These are phyloP conservation scores for Amauroascus verrucosus DNA, from an alignment of 2,329 filamentous ascomycete genomes.

Conservation along the genomic window DNA sequence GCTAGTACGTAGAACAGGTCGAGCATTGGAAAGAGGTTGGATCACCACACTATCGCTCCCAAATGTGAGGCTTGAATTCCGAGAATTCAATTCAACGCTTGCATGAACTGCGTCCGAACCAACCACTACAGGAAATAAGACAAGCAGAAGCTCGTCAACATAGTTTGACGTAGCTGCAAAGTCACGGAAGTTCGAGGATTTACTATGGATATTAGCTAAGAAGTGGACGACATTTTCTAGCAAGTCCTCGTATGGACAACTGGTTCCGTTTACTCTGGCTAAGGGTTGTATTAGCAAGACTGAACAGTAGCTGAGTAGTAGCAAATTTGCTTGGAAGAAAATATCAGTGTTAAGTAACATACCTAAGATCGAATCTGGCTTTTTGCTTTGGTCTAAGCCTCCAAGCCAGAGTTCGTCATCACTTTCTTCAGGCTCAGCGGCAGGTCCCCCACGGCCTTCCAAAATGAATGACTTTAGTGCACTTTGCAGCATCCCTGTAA, in stretches of 20 bases:
- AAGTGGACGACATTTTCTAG: slow-evolving; percentile 71
- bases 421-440: slow-evolving; percentile 20
- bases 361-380: neutral
- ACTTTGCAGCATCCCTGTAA: slow-evolving; percentile 77
- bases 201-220: slow-evolving; percentile 64
- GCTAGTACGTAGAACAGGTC: slow-evolving; percentile 63
- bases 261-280: neutral
- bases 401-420: slow-evolving; percentile 11
- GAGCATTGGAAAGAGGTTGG: slow-evolving; percentile 56
- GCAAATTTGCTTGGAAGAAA: neutral
- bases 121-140: slow-evolving; percentile 79
- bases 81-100: slow-evolving; percentile 76
- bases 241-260: slow-evolving; percentile 52
- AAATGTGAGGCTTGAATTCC: slow-evolving; percentile 70
- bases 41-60: slow-evolving; percentile 79
- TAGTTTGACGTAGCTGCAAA: slow-evolving; percentile 74
- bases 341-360: neutral
- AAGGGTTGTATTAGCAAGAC: neutral
- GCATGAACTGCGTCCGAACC: slow-evolving; percentile 74
- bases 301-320: neutral
- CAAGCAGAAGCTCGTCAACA: slow-evolving; percentile 63
- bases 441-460: slow-evolving; percentile 51
- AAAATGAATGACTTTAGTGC: slow-evolving; percentile 60
- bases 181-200: slow-evolving; percentile 68
- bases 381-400: neutral